Evolutionary conservation across 225 moss, liverwort and hornwort species (phyloP), one percentile per base, ranked within the genome.

Genomic region (Neckera pumila): DNA sequence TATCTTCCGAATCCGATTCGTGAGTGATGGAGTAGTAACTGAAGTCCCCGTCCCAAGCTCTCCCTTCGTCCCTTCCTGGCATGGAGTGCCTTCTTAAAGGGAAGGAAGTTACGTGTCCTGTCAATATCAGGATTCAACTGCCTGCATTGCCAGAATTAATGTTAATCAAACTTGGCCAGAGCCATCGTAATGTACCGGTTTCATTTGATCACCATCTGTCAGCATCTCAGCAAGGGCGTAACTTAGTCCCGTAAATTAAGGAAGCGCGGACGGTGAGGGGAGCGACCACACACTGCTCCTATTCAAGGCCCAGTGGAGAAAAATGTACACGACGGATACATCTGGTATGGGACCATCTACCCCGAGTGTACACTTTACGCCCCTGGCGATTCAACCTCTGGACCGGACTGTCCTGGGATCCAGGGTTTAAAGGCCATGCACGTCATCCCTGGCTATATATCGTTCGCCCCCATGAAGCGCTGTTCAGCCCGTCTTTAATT

Each of bases 171-270:
- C 58, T 58, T 11, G 49, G 38, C n/a, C 83, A 83, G 54, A 7
- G 28, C 54, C 51, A 26, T 65, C 21, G 47, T 28, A 49, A 30
- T 36, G 81, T 81, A 72, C 87, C 51, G 43, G 73, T 49, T 73
- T 71, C 81, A 51, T 72, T 72, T 65, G 40, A 83, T 84, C 87
- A 76, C 49, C 36, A 56, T 54, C 42, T 85, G 85, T 92, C 92
- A 90, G 79, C 74, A 85, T 86, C 90, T 74, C 92, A 81, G 81
- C 65, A 86, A 81, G 81, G 72, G 21, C n/a, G 4, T 1, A n/a
- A n/a, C n/a, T n/a, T n/a, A 25, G 82, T 64, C 74, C 91, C 90
- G 87, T 67, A 79, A 90, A 85, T 92, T 26, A 88, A 88, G 90
- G 92, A 17, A 66, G 51, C 14, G 64, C 47, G 64, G 87, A 87